Percentiles rank a stretch among this genome's conserved stretches.
phyloP scores from a whole-genome alignment of 2,329 filamentous ascomycete genomes.

The Colletotrichum euphorbiae region DNA sequence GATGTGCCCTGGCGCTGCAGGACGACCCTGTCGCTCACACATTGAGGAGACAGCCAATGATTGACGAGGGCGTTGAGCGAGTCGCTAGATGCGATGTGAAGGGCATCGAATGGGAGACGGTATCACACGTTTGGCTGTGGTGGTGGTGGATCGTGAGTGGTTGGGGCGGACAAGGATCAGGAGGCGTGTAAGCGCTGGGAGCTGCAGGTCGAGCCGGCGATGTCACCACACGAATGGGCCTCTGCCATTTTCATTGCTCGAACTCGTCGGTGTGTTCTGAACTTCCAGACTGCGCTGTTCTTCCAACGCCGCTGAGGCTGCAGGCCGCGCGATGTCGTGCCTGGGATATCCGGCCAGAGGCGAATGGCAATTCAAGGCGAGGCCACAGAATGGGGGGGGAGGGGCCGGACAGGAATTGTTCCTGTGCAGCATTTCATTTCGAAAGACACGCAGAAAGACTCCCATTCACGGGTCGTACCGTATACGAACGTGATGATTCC shows the following conservation, averaged over 20 bases:
- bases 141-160: conserved; percentile 15
- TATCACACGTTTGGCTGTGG: conserved; percentile 21
- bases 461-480: conserved; percentile 10
- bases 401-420: background rate
- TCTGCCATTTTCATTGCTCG: background rate
- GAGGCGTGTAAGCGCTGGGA: conserved; percentile 39
- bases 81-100: conserved; percentile 26
- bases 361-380: background rate
- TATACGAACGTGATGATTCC: conserved; percentile 8
- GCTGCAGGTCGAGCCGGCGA: conserved; percentile 18
- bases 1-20: conserved; percentile 8
- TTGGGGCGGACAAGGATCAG: conserved; percentile 33
- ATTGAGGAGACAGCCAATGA: conserved; percentile 21
- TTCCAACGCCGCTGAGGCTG: conserved; percentile 1
- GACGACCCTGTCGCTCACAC: conserved; percentile 1
- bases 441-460: background rate
- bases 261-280: too few species aligned
- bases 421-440: conserved; percentile 17
- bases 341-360: background rate
- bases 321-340: background rate
- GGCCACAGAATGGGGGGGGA: background rate
- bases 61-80: conserved; percentile 31
- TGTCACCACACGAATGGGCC: conserved; percentile 15
- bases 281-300: too few species aligned
- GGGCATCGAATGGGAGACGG: conserved; percentile 19